Percentiles rank a stretch among this genome's conserved stretches.
Evolutionary conservation across 202 grass and related monocot species (phyloP).

Genomic region (Elaeis oleifera): DNA sequence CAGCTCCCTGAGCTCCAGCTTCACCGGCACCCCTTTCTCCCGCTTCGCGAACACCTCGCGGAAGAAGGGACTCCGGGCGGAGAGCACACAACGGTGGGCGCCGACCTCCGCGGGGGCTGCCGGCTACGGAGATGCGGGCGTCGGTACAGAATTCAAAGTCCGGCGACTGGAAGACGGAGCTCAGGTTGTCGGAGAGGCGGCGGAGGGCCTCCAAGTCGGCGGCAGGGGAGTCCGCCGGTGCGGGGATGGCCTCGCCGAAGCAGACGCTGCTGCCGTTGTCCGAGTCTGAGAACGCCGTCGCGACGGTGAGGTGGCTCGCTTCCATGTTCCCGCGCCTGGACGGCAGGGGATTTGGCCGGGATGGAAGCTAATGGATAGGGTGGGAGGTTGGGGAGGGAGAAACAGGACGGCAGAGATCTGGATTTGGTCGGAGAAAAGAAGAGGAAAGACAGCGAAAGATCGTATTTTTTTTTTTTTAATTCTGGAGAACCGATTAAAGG

Average conservation of each 20-base stretch:
- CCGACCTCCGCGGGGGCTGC: conserved; percentile 3
- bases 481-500: too few species aligned
- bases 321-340: background rate
- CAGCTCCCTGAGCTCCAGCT: conserved; percentile 44
- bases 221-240: background rate
- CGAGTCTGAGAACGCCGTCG: conserved; percentile 17
- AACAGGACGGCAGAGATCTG: background rate
- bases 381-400: background rate
- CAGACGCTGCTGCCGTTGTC: conserved; percentile 21
- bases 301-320: conserved; percentile 7
- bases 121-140: conserved; percentile 12
- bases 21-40: background rate
- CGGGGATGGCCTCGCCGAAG: background rate
- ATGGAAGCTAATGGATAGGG: too few species aligned
- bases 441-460: too few species aligned
- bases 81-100: conserved; percentile 22
- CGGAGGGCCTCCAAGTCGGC: conserved; percentile 19
- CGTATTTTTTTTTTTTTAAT: too few species aligned
- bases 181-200: conserved; percentile 20
- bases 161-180: conserved; percentile 7
- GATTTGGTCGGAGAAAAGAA: too few species aligned
- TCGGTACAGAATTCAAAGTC: conserved; percentile 9
- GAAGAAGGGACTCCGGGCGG: conserved; percentile 26
- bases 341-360: too few species aligned
- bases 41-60: conserved; percentile 1